phyloP scores from a whole-genome alignment of 2,329 filamentous ascomycete species.

The Aspergillus neoniger region DNA sequence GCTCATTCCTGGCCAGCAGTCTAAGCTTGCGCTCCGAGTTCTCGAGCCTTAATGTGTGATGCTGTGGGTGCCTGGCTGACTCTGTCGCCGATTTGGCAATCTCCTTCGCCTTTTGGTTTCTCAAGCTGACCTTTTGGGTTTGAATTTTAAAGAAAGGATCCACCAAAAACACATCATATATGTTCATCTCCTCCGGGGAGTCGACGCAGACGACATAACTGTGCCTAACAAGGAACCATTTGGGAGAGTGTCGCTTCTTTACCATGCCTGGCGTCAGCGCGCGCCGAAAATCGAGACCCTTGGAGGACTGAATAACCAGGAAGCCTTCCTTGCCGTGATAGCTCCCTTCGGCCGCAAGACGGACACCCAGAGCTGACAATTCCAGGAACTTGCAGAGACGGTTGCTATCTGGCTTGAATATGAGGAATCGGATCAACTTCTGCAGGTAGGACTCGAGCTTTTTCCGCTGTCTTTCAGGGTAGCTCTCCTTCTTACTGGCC shows the following conservation, averaged over 20 bases:
- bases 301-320: slow-evolving; percentile 86
- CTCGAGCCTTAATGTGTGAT: slow-evolving; percentile 83
- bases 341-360: slow-evolving; percentile 89
- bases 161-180: slow-evolving; percentile 97
- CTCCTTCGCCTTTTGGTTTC: slow-evolving; percentile 56
- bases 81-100: slow-evolving; percentile 67
- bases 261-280: slow-evolving; percentile 77
- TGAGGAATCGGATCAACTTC: slow-evolving; percentile 92
- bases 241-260: slow-evolving; percentile 80
- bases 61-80: slow-evolving; percentile 63
- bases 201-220: slow-evolving; percentile 99
- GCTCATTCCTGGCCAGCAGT: slow-evolving; percentile 85
- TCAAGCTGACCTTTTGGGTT: slow-evolving; percentile 63
- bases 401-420: slow-evolving; percentile 95
- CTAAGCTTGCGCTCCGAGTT: slow-evolving; percentile 93
- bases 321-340: slow-evolving; percentile 98
- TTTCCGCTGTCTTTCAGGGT: slow-evolving; percentile 78
- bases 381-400: slow-evolving; percentile 94
- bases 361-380: slow-evolving; percentile 87
- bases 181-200: slow-evolving; percentile 96
- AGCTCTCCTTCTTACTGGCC: slow-evolving; percentile 55
- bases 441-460: slow-evolving; percentile 88
- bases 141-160: slow-evolving; percentile 84
- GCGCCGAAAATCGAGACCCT: slow-evolving; percentile 81
- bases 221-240: slow-evolving; percentile 97